Conservation (phyloP, 768 basidiomycete species). For the Rhizopogon vesiculosus region DNA sequence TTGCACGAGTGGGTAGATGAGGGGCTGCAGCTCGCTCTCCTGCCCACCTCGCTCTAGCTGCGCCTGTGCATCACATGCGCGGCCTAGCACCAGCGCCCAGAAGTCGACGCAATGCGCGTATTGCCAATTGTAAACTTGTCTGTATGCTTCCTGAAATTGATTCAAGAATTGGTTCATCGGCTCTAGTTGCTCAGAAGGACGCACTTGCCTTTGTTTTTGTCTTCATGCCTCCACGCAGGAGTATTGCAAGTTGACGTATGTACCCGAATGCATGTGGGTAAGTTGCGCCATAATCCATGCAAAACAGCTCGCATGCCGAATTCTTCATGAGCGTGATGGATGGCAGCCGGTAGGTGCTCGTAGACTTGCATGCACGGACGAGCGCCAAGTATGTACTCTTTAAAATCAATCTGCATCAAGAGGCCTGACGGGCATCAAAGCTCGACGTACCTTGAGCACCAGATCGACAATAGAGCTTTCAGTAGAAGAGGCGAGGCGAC, state of each 20-base stretch:
- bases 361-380: constrained; percentile 79
- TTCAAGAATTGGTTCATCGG: constrained; percentile 1
- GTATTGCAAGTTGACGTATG: constrained; percentile 92
- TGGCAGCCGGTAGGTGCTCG: constrained; percentile 82
- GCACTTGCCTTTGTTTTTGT: constrained; percentile 67
- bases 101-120: constrained; percentile 95
- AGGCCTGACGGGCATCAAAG: neutral
- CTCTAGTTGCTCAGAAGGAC: neutral
- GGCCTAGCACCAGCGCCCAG: constrained; percentile 85
- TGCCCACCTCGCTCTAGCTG: constrained; percentile 45
- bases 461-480: constrained; percentile 81
- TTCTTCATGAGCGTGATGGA: constrained; percentile 97
- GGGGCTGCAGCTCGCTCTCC: constrained; percentile 77
- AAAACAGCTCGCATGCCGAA: constrained; percentile 89
- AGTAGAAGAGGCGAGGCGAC: constrained; percentile 69
- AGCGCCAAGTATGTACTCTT: constrained; percentile 88
- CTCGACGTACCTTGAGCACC: constrained; percentile 69
- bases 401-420: neutral
- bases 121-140: constrained; percentile 99
- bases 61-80: constrained; percentile 65
- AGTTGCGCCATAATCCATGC: constrained; percentile 61
- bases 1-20: constrained; percentile 95
- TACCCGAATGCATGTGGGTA: constrained; percentile 97
- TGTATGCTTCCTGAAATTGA: constrained; percentile 70
- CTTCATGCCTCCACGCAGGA: constrained; percentile 89